These are phyloP conservation scores for Chytriomyces sp. DNA, from an alignment of 192 early-diverging fungal species.

Conservation along the genomic window DNA sequence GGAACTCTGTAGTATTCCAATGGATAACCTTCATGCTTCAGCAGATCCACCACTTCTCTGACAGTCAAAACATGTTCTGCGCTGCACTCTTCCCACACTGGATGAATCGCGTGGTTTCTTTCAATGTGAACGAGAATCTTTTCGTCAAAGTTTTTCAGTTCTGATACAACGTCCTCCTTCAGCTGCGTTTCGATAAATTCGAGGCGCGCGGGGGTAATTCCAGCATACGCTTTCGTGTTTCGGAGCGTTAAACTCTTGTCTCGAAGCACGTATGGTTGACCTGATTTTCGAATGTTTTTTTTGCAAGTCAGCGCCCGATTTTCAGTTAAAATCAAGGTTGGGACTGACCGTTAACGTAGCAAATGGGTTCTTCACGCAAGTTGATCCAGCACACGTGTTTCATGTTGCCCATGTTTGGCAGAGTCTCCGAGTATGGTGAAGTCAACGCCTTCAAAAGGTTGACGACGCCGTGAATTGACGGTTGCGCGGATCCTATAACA, in stretches of 20 bases:
- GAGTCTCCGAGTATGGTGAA: constrained; percentile 15
- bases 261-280: constrained; percentile 64
- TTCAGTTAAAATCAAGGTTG: no score
- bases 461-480: constrained; percentile 62
- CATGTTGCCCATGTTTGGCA: constrained; percentile 8
- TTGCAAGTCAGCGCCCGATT: no score
- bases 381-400: constrained; percentile 64
- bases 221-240: constrained; percentile 65
- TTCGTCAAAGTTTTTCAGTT: constrained; percentile 55
- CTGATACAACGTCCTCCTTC: constrained; percentile 60
- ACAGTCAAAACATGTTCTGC: constrained; percentile 59
- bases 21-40: constrained; percentile 40
- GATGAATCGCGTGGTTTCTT: constrained; percentile 49
- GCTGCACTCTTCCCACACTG: constrained; percentile 67
- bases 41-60: constrained; percentile 52
- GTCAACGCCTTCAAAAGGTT: constrained; percentile 47
- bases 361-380: constrained; percentile 70
- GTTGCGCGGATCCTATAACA: constrained; percentile 60
- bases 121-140: constrained; percentile 64
- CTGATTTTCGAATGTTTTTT: no score
- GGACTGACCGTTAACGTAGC: constrained; percentile 59
- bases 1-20: constrained; percentile 63
- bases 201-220: constrained; percentile 57
- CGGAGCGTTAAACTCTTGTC: constrained; percentile 63
- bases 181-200: constrained; percentile 61